These are phyloP conservation scores for Leptosphaerulina australis DNA, from an alignment of 2,329 filamentous ascomycete genomes.

Conservation along the genomic window DNA sequence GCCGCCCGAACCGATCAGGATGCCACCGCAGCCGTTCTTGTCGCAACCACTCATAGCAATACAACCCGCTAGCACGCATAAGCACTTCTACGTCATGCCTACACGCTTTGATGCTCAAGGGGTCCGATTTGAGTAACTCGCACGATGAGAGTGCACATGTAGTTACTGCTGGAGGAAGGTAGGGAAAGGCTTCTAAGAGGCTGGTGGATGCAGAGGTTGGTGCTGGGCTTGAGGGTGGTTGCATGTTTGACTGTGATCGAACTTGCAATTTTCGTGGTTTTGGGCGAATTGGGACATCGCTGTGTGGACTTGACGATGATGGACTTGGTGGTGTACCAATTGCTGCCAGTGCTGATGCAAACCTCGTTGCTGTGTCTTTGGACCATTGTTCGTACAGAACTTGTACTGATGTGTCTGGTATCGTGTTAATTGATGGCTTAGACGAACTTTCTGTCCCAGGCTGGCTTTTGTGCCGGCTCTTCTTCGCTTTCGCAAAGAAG, in stretches of 20 bases:
- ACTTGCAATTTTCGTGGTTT: constrained; percentile 37
- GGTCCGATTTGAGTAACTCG: constrained; percentile 30
- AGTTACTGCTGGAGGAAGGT: constrained; percentile 33
- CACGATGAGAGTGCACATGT: constrained; percentile 35
- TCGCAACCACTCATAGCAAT: constrained; percentile 45
- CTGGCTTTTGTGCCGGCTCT: constrained; percentile 1
- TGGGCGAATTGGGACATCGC: constrained; percentile 7
- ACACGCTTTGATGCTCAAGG: constrained; percentile 38
- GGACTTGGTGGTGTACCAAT: constrained; percentile 15
- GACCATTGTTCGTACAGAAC: constrained; percentile 42
- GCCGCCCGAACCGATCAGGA: constrained; percentile 45
- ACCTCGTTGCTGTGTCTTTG: constrained; percentile 29
- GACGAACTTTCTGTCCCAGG: neutral
- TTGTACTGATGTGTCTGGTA: constrained; percentile 30
- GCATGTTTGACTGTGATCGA: constrained; percentile 39
- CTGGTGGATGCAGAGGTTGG: constrained; percentile 38
- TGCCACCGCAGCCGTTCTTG: constrained; percentile 47
- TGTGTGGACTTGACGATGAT: neutral
- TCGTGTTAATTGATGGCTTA: constrained; percentile 5
- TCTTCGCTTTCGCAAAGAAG: constrained; percentile 32
- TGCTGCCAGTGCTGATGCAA: constrained; percentile 38
- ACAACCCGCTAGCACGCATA: constrained; percentile 40
- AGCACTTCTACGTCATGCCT: constrained; percentile 44
- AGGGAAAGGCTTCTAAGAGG: constrained; percentile 39
- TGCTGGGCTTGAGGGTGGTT: constrained; percentile 43